Evolutionary conservation across 352 stramenopile genomes (phyloP).

Genomic region (Lagenidium giganteum): DNA sequence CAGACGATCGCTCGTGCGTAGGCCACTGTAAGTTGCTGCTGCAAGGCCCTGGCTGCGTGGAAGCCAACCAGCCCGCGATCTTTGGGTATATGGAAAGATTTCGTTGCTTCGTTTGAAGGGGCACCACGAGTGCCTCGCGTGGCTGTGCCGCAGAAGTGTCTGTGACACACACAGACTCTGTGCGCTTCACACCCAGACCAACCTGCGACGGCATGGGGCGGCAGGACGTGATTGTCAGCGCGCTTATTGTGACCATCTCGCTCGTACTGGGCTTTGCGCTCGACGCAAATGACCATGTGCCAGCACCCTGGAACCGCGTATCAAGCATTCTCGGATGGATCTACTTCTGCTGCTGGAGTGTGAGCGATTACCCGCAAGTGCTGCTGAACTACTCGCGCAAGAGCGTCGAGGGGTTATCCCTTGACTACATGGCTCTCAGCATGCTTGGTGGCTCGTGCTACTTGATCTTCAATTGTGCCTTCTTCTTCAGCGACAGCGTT

Average conservation of each 20-base stretch:
- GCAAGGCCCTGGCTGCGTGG: too few species aligned
- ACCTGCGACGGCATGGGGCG: too few species aligned
- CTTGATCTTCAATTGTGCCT: conserved; percentile 90
- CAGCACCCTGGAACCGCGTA: conserved; percentile 76
- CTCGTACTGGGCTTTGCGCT: conserved; percentile 55
- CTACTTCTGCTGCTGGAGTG: conserved; percentile 90
- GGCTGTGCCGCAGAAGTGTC: too few species aligned
- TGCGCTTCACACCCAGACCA: too few species aligned
- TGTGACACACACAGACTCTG: too few species aligned
- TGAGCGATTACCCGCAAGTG: conserved; percentile 93
- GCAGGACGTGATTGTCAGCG: too few species aligned
- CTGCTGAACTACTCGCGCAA: conserved; percentile 88
- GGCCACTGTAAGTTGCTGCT: too few species aligned
- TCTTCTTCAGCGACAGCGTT: conserved; percentile 88
- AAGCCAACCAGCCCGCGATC: too few species aligned
- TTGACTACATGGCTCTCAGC: conserved; percentile 94
- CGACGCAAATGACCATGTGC: conserved; percentile 75
- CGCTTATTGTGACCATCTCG: conserved; percentile 48
- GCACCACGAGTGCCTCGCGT: too few species aligned
- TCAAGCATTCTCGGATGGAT: conserved; percentile 87
- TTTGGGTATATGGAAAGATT: too few species aligned
- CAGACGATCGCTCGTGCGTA: too few species aligned
- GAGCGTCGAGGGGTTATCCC: conserved; percentile 86
- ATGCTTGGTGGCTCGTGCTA: conserved; percentile 94
- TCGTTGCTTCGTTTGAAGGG: too few species aligned